A percentile compares a stretch with the other conserved stretches of the same genome.
Conservation (phyloP, 192 early-diverging fungal genomes). For the Phycomyces blakesleeanus region DNA sequence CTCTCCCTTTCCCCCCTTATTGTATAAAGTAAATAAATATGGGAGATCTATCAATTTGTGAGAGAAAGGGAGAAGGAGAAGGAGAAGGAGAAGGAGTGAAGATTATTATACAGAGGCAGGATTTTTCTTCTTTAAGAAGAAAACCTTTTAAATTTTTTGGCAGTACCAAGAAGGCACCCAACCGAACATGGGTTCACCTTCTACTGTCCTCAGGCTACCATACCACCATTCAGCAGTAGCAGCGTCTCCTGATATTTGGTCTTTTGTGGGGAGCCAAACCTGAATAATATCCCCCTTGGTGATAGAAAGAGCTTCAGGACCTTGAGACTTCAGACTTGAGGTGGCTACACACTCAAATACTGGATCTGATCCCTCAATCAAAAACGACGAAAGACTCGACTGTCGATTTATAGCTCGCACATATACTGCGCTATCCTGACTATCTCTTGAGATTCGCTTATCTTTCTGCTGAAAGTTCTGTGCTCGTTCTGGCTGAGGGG, state of each 20-base stretch:
- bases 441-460: background rate
- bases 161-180: slow-evolving; percentile 3
- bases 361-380: background rate
- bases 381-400: background rate
- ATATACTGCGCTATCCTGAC: background rate
- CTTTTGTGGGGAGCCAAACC: background rate
- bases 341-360: slow-evolving; percentile 2
- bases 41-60: no score
- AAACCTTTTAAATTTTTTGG: background rate
- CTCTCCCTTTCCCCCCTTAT: no score
- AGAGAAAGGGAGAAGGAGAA: no score
- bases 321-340: background rate
- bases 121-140: no score
- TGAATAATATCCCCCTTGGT: slow-evolving; percentile 1
- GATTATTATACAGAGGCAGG: no score
- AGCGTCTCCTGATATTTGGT: background rate
- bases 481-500: background rate
- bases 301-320: background rate
- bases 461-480: background rate
- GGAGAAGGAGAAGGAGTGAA: no score
- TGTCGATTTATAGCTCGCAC: background rate
- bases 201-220: background rate
- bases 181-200: background rate
- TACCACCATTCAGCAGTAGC: slow-evolving; percentile 7
- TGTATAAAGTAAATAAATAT: no score